A percentile compares a stretch with the other conserved stretches of the same genome.
phyloP scores from a whole-genome alignment of 768 basidiomycete species.

The Suillus placidus region DNA sequence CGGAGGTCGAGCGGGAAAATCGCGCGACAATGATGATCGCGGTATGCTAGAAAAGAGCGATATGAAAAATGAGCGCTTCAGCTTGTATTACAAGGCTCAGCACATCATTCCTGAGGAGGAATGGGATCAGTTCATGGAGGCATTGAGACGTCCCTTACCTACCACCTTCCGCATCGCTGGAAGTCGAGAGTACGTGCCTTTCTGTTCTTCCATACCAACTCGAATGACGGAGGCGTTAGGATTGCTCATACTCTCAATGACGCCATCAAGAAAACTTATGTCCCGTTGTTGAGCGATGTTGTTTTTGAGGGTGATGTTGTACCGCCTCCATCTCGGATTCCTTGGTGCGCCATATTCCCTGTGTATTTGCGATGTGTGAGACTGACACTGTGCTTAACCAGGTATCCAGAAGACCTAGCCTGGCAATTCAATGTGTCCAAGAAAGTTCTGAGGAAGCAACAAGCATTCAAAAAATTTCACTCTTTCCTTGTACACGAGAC shows the following conservation, averaged over 20 bases:
- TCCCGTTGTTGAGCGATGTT: slow-evolving; percentile 73
- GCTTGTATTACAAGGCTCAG: slow-evolving; percentile 74
- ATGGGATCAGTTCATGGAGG: slow-evolving; percentile 73
- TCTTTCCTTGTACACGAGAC: slow-evolving; percentile 97
- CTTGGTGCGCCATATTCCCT: slow-evolving; percentile 59
- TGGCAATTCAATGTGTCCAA: slow-evolving; percentile 97
- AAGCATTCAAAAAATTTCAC: slow-evolving; percentile 94
- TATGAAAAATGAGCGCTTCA: slow-evolving; percentile 74
- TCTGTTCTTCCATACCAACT: not conserved
- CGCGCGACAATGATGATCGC: slow-evolving; percentile 43
- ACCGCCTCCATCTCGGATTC: slow-evolving; percentile 79
- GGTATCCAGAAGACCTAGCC: slow-evolving; percentile 94
- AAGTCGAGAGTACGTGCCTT: slow-evolving; percentile 68
- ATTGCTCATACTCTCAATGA: slow-evolving; percentile 76
- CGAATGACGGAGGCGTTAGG: slow-evolving; percentile 38
- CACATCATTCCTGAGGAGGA: slow-evolving; percentile 75
- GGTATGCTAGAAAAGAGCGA: slow-evolving; percentile 58
- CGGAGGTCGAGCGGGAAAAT: slow-evolving; percentile 19
- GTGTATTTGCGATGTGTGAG: not conserved
- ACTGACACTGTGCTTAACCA: slow-evolving; percentile 29
- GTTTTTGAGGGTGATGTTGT: slow-evolving; percentile 76
- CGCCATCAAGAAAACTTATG: slow-evolving; percentile 74
- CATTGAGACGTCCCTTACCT: slow-evolving; percentile 74
- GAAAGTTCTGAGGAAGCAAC: slow-evolving; percentile 80
- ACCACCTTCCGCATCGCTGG: slow-evolving; percentile 95